phyloP scores from a whole-genome alignment of 495 filamentous ascomycete species.

The Apodospora peruviana region DNA sequence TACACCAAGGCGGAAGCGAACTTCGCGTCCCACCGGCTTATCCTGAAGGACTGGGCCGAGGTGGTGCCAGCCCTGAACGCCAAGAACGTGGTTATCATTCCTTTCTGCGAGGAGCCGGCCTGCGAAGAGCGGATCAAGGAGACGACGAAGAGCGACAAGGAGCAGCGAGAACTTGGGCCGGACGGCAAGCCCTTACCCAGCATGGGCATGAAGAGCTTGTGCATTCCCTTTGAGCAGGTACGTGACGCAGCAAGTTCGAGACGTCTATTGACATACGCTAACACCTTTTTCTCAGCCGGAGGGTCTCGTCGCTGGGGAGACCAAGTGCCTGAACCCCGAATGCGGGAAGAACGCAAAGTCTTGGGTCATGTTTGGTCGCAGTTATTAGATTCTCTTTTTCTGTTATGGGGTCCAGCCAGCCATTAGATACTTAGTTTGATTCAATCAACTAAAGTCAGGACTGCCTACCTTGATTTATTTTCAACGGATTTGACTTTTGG shows the following conservation, averaged over 20 bases:
- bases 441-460: too few relatives aligned
- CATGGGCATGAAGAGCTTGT: constrained; percentile 97
- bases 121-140: constrained; percentile 97
- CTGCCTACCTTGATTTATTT: too few relatives aligned
- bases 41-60: constrained; percentile 81
- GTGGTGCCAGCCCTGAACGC: constrained; percentile 80
- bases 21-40: constrained; percentile 71
- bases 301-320: constrained; percentile 69
- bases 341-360: constrained; percentile 67
- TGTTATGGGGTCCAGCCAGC: too few relatives aligned
- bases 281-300: constrained; percentile 53
- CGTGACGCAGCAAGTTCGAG: too few relatives aligned
- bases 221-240: constrained; percentile 88
- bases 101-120: constrained; percentile 69
- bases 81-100: constrained; percentile 88
- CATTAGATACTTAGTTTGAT: too few relatives aligned
- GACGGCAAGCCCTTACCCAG: constrained; percentile 76
- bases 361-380: constrained; percentile 83
- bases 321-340: constrained; percentile 84
- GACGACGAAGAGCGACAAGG: constrained; percentile 64
- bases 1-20: constrained; percentile 74
- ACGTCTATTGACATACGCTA: too few relatives aligned
- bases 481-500: too few relatives aligned
- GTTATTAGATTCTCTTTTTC: constrained; percentile 38
- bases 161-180: constrained; percentile 59